Conservation (phyloP, 345 rosid species). For the Pseudoturritis turrita region DNA sequence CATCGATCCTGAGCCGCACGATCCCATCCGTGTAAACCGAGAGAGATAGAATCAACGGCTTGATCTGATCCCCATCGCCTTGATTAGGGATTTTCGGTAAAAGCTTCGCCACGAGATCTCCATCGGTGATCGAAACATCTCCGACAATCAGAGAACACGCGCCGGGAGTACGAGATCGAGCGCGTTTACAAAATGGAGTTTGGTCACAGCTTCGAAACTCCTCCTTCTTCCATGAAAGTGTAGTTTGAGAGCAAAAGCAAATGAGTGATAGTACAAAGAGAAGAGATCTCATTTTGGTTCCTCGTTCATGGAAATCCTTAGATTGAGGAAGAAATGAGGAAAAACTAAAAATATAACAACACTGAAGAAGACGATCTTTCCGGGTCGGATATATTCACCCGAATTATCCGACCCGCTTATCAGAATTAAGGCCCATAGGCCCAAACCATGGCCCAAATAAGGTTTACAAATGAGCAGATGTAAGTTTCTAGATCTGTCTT, state of each 20-base stretch:
- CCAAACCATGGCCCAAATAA: background rate
- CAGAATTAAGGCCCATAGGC: background rate
- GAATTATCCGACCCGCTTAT: background rate
- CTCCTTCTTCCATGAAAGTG: constrained; percentile 82
- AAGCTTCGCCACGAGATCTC: constrained; percentile 79
- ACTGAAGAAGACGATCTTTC: constrained; percentile 6
- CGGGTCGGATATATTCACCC: constrained; percentile 20
- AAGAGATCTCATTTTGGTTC: constrained; percentile 33
- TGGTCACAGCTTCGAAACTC: constrained; percentile 92
- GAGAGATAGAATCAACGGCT: constrained; percentile 64
- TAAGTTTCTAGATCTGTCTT: background rate
- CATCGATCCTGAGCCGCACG: constrained; percentile 74
- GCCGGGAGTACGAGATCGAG: constrained; percentile 73
- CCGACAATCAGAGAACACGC: constrained; percentile 44
- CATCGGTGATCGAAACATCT: constrained; percentile 59
- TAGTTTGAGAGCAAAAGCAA: constrained; percentile 38
- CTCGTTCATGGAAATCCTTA: constrained; percentile 24
- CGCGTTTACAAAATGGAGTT: constrained; percentile 96
- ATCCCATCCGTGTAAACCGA: constrained; percentile 65
- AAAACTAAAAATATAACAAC: background rate
- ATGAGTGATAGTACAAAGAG: constrained; percentile 38
- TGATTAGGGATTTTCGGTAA: constrained; percentile 27
- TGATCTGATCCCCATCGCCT: constrained; percentile 38
- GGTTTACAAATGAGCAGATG: background rate
- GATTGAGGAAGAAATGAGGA: background rate